Conservation (phyloP, 73 alveolate genomes). For the Blepharisma japonicum region DNA sequence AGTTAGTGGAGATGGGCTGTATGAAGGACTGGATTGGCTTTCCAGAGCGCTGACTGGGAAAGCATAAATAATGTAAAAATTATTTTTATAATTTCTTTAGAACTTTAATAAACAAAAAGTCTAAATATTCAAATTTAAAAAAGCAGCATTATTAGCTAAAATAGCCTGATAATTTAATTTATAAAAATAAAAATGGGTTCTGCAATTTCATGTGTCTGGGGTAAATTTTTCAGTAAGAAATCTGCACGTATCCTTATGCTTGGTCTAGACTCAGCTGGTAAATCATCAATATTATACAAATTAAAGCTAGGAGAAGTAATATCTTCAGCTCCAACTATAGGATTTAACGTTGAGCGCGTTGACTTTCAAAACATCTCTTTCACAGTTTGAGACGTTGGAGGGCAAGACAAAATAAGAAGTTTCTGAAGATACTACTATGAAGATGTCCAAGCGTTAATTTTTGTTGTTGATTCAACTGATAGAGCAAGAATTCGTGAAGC, state of each 20-base stretch:
- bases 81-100: too few species aligned
- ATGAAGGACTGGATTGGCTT: conserved; percentile 24
- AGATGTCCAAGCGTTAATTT: conserved; percentile 89
- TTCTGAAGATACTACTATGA: conserved; percentile 95
- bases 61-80: too few species aligned
- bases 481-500: conserved; percentile 90
- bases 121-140: too few species aligned
- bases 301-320: conserved; percentile 58
- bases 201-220: conserved; percentile 41
- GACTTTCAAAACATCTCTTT: not conserved
- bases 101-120: too few species aligned
- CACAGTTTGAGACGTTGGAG: conserved; percentile 68
- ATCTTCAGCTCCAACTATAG: conserved; percentile 47
- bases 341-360: conserved; percentile 52
- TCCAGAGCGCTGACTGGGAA: not conserved
- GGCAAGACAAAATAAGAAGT: conserved; percentile 86
- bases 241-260: conserved; percentile 58
- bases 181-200: conserved; percentile 45
- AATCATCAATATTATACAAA: conserved; percentile 70
- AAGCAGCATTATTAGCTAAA: too few species aligned
- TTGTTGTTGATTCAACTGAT: conserved; percentile 96
- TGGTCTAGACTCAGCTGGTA: conserved; percentile 76
- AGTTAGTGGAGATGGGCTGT: conserved; percentile 21
- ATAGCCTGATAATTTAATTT: too few species aligned
- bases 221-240: conserved; percentile 34